Evolutionary conservation across 805 yeast species (phyloP), one percentile per base, ranked within the genome.

Genomic region (Candida tallmaniae): DNA sequence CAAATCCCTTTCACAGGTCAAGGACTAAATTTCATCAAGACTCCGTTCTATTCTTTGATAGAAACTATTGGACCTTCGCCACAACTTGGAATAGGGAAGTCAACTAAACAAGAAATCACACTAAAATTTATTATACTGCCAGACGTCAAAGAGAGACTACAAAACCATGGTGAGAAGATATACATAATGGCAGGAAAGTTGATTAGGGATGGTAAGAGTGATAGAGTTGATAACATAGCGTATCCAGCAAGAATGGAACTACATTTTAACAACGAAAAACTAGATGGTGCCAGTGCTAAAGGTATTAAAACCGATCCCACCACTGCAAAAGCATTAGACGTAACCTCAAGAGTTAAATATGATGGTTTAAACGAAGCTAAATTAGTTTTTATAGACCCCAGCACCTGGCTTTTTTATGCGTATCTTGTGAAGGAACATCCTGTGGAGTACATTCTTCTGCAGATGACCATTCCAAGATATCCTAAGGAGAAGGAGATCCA

Each of bases 281-380:
- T 53, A 11, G 51, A 81, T 2, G 70, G 69, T 26, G 78, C 70
- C 23, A 76, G 76, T 39, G 73, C 79, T 2, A 74, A 79, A 36
- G 97, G 97, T 1, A 60, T 88, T 20, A 86, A 86, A 50, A 82
- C 81, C 30, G 74, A 71, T 39, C 73, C 74, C 0, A 96, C 95
- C 0, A 80, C 96, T 0, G 81, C 88, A 1, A 73, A 76, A 40
- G 96, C 97, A 0, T 88, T 86, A 0, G 83, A 89, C 53, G 45
- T 90, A 27, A 83, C 95, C 0, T 65, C 66, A 2, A 44, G 54
- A 12, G 4, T 23, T 11, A 24, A 24, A 5, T 7, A 11, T n/a
- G 18, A 14, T 4, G 25, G 42, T 4, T 28, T 43, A 15, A 81
- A 78, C 48, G 48, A 52, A 6, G 50, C 82, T 23, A 74, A 72